Percentiles rank a stretch among this genome's conserved stretches.
Evolutionary conservation across 768 basidiomycete species (phyloP).

Genomic region (Hydnum rufescens): DNA sequence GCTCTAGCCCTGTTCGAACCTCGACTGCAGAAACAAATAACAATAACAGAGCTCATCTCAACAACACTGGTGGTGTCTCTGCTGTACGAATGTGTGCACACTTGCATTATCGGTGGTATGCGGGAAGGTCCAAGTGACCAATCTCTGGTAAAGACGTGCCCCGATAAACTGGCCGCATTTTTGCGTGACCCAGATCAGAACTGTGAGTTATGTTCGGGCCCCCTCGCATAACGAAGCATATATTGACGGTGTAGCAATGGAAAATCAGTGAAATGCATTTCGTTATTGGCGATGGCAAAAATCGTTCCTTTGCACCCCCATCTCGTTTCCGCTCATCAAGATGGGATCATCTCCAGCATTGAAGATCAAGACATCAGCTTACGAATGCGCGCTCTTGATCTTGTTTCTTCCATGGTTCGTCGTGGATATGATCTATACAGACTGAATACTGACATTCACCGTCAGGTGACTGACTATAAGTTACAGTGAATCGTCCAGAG

Average conservation of each 20-base stretch:
- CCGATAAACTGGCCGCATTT: conserved; percentile 83
- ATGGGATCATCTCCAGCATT: conserved; percentile 72
- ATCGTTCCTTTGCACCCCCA: conserved; percentile 85
- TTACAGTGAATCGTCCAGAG: conserved; percentile 81
- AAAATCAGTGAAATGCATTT: conserved; percentile 83
- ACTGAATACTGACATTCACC: not conserved
- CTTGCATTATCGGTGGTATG: conserved; percentile 96
- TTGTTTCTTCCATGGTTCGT: conserved; percentile 80
- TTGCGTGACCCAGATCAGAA: conserved; percentile 91
- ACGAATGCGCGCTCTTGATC: conserved; percentile 84
- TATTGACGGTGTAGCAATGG: not conserved
- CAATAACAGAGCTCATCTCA: conserved; percentile 86
- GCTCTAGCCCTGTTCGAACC: conserved; percentile 81
- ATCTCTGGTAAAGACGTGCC: conserved; percentile 66
- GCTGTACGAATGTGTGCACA: conserved; percentile 94
- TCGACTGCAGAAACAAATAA: conserved; percentile 77
- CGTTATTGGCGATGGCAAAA: conserved; percentile 83
- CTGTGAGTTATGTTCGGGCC: conserved; percentile 29
- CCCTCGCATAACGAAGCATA: not conserved
- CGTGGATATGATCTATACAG: not conserved
- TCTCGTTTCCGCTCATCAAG: conserved; percentile 79
- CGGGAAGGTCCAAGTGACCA: conserved; percentile 59
- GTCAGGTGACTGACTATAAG: conserved; percentile 65
- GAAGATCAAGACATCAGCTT: conserved; percentile 92
- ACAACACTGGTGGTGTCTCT: conserved; percentile 91